Evolutionary conservation across 2,329 filamentous ascomycete species (phyloP).

Genomic region (Pseudogymnoascus pannorum): DNA sequence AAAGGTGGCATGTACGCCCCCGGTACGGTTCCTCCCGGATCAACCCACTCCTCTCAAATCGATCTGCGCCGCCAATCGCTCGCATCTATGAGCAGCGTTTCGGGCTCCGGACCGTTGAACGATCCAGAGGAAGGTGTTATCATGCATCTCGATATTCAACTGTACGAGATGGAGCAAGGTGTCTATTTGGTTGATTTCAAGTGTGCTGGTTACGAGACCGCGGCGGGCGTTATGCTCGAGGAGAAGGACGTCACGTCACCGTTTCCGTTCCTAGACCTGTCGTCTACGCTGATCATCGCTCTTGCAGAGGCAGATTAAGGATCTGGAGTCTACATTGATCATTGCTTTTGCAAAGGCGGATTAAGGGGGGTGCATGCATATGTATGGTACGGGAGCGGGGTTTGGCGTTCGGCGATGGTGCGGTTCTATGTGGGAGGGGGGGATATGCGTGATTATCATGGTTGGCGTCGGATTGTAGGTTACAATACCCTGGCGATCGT

Average conservation of each 20-base stretch:
- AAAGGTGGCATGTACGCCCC: constrained; percentile 66
- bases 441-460: neutral
- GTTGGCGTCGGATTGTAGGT: constrained; percentile 6
- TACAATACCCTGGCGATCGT: constrained; percentile 9
- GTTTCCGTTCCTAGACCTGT: constrained; percentile 92
- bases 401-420: constrained; percentile 5
- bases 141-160: constrained; percentile 91
- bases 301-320: constrained; percentile 67
- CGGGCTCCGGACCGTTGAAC: constrained; percentile 24
- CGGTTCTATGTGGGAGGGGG: neutral
- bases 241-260: constrained; percentile 94
- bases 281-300: constrained; percentile 86
- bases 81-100: constrained; percentile 27
- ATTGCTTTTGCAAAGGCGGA: constrained; percentile 84
- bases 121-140: constrained; percentile 47
- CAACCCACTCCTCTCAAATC: constrained; percentile 40
- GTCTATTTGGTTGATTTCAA: constrained; percentile 98
- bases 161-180: constrained; percentile 86
- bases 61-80: constrained; percentile 36
- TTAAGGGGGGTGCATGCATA: constrained; percentile 23
- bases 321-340: constrained; percentile 85
- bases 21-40: constrained; percentile 40
- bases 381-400: neutral
- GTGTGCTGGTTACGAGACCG: constrained; percentile 87
- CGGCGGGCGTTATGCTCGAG: constrained; percentile 66